phyloP scores from a whole-genome alignment of 164 flowering plant species.

The Magnolia officinalis region DNA sequence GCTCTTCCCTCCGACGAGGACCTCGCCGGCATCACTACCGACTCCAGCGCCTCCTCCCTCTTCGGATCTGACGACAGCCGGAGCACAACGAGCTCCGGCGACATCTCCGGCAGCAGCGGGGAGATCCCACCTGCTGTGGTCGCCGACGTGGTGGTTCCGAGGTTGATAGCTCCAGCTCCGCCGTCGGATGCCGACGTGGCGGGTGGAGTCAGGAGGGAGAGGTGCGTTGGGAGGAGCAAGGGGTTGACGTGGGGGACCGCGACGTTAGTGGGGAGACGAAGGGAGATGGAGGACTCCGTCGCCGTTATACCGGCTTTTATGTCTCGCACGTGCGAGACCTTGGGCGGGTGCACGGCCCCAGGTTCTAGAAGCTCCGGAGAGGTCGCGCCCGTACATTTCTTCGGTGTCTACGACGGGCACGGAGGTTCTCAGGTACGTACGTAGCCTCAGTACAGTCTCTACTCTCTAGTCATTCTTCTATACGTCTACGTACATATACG shows the following conservation, averaged over 20 bases:
- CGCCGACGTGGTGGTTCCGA: constrained; percentile 11
- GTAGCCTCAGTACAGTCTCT: neutral
- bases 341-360: constrained; percentile 66
- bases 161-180: neutral
- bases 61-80: constrained; percentile 24
- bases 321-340: constrained; percentile 38
- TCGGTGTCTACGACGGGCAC: constrained; percentile 85
- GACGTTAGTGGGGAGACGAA: constrained; percentile 57
- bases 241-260: constrained; percentile 52
- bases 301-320: constrained; percentile 52
- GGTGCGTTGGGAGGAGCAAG: constrained; percentile 48
- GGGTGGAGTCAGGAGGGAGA: constrained; percentile 20
- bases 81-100: constrained; percentile 24
- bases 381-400: constrained; percentile 61
- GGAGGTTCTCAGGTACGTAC: constrained; percentile 70
- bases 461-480: no score
- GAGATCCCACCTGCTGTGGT: constrained; percentile 27
- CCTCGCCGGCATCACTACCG: constrained; percentile 2
- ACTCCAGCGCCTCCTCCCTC: constrained; percentile 18
- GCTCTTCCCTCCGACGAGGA: constrained; percentile 11
- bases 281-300: constrained; percentile 78
- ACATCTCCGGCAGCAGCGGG: constrained; percentile 35
- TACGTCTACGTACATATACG: neutral
- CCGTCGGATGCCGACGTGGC: neutral
- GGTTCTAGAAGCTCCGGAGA: constrained; percentile 38